Evolutionary conservation across 2,329 filamentous ascomycete genomes (phyloP), one percentile per base, ranked within the genome.

Genomic region (Immersiporthe knoxdaviesiana): DNA sequence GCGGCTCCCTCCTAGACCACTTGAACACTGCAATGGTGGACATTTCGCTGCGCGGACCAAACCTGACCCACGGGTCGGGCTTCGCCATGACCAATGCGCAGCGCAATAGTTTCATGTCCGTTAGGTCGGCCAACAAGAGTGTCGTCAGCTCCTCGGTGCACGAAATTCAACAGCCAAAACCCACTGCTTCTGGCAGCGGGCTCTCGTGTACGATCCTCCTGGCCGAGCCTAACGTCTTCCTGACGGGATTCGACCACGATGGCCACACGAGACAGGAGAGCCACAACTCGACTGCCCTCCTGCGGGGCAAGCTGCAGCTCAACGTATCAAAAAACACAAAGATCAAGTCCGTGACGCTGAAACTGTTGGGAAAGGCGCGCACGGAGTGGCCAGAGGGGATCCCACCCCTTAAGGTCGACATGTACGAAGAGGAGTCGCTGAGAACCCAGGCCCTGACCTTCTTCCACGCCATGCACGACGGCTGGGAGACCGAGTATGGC

Each of bases 311-410:
- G 73, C 80, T 99, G 68, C 91, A 92, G 75, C 78, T 99, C 52
- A 91, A 91, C 70, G 87, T 98, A 16, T 90, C 92, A 60, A 98
- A 98, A 77, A 92, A 92, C 73, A 89, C 94, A 61, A 99, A 99
- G 81, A 90, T 99, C 73, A 97, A 97, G 82, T 91, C 93, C 4
- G 88, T 99, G 32, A 94, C 92, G 7, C 84, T 99, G 65, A 95
- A 92, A 75, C 92, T 99, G 74, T 88, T 90, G 54, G 96, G 95
- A 39, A 91, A 90, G 77, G 93, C 94, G 3, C 88, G 91, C 72
- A 98, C 96, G 1, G 94, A 97, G 77, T 99, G 96, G 96, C 95
- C 96, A 21, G 96, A 98, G 82, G 93, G 94, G 64, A 96, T 98
- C 39, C 95, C 96, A 3, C 94, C 94, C 0, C 86, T 91, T 68